Evolutionary conservation across 2,329 filamentous ascomycete genomes (phyloP), one percentile per base, ranked within the genome.

Genomic region (Cordyceps militaris): DNA sequence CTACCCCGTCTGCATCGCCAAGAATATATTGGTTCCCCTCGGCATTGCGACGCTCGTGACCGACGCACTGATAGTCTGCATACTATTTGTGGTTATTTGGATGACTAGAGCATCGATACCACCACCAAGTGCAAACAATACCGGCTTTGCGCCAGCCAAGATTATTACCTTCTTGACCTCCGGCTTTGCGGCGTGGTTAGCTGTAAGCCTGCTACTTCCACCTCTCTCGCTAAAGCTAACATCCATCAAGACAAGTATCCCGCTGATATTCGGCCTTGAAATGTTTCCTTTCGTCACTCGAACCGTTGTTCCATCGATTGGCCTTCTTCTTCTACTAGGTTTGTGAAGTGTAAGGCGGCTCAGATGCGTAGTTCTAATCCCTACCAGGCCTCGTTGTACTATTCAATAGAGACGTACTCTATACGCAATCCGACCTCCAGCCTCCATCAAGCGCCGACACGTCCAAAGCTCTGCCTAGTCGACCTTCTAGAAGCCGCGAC

Each of bases 141-240:
- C 30, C 16, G n/a, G 66, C 60, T 23, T 50, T 66, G 3, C 63
- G 62, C 13, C 59, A 60, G 10, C 65, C 44, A 79, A 74, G 63
- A 71, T 73, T 38, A 63, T 79, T 19, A 63, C 77, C 24, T 65
- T 76, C 1, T 67, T 75, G 19, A 69, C 78, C 5, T 24, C 71
- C 47, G 78, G 74, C 14, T 67, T 82, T 57, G 73, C 70, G n/a
- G 65, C 81, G 32, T 84, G 81, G 81, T 79, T 76, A 53, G 79
- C 71, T 63, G 79, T 82, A 65, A 67, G 79, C 77, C 21, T n/a
- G 26, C 19, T 16, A 14, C 26, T 21, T 1, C 2, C 1, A 9
- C 46, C 24, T 11, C n/a, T 10, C 38, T n/a, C 8, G n/a, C 16
- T 23, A 23, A 56, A 5, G 38, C 56, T 61, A 43, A 59, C 49